Evolutionary conservation across 768 basidiomycete species (phyloP), one percentile per base, ranked within the genome.

Genomic region (Nidularia sp.): DNA sequence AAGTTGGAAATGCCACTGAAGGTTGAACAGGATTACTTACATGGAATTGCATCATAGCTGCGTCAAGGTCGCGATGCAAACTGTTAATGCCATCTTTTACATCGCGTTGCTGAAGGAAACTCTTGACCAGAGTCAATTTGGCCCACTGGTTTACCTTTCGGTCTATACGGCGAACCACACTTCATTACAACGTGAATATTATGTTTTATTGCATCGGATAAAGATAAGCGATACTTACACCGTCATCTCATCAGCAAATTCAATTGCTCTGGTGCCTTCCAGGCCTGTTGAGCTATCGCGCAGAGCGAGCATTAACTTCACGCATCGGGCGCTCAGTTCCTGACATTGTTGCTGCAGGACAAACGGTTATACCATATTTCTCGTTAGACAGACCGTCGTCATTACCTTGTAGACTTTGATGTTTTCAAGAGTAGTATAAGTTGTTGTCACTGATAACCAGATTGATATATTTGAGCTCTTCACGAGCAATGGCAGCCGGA

Each of bases 321-420:
- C 53, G 50, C 70, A 73, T 43, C 70, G 66, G 9, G 48, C 56
- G 47, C 64, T 61, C 53, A 74, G 55, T 48, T 73, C 64, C 29
- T 51, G 49, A 48, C 73, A 75, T 66, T 70, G 69, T 66, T 66
- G 64, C 74, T 74, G 48, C n/a, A n/a, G n/a, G n/a, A n/a, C n/a
- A n/a, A n/a, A n/a, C n/a, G n/a, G n/a, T n/a, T n/a, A n/a, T n/a
- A n/a, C n/a, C n/a, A n/a, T n/a, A n/a, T n/a, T n/a, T n/a, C n/a
- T n/a, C n/a, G n/a, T n/a, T n/a, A n/a, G n/a, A n/a, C n/a, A n/a
- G n/a, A n/a, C n/a, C n/a, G n/a, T n/a, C n/a, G n/a, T n/a, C n/a
- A n/a, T 34, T 48, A 74, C 74, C 51, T 63, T 61, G 58, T 72
- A 71, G 12, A 76, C 57, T 55, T 74, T 74, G 46, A 76, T 63